Percentiles rank a stretch among this genome's conserved stretches.
phyloP scores from a whole-genome alignment of 495 filamentous ascomycete genomes.

The Collariella sp. region DNA sequence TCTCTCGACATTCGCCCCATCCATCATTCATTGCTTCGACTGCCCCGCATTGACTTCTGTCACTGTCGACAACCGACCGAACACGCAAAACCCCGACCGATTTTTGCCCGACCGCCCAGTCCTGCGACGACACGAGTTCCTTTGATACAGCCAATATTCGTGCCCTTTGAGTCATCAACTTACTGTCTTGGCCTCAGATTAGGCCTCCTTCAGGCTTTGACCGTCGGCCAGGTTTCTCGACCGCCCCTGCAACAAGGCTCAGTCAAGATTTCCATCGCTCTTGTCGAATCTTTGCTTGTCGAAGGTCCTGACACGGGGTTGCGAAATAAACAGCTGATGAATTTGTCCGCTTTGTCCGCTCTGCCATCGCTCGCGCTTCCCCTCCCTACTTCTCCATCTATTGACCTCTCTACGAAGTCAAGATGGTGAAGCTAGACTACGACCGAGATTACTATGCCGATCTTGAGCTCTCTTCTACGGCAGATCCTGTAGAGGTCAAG shows the following conservation, averaged over 20 bases:
- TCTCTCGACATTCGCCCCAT: neutral
- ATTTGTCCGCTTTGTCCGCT: neutral
- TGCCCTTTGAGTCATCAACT: neutral
- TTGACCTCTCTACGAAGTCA: slow-evolving; percentile 22
- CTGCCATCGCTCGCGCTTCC: neutral
- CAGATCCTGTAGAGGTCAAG: slow-evolving; percentile 65
- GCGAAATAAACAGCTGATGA: slow-evolving; percentile 2
- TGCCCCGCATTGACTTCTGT: slow-evolving; percentile 1
- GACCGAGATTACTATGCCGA: slow-evolving; percentile 80
- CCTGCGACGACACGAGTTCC: neutral
- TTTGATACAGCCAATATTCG: neutral
- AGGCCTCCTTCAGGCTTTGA: neutral
- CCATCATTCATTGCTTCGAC: neutral
- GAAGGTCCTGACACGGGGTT: neutral
- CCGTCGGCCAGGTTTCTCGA: neutral
- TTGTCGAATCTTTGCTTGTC: neutral
- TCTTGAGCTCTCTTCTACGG: slow-evolving; percentile 56
- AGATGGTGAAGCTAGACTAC: slow-evolving; percentile 68
- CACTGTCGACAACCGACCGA: neutral
- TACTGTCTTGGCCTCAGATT: neutral
- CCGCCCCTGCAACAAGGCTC: neutral
- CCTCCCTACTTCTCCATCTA: neutral
- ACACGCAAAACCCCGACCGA: neutral
- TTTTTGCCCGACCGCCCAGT: slow-evolving; percentile 13
- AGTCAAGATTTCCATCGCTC: neutral